Evolutionary conservation across 1,139 yeast species (phyloP).

Genomic region (Candida sanyaensis): DNA sequence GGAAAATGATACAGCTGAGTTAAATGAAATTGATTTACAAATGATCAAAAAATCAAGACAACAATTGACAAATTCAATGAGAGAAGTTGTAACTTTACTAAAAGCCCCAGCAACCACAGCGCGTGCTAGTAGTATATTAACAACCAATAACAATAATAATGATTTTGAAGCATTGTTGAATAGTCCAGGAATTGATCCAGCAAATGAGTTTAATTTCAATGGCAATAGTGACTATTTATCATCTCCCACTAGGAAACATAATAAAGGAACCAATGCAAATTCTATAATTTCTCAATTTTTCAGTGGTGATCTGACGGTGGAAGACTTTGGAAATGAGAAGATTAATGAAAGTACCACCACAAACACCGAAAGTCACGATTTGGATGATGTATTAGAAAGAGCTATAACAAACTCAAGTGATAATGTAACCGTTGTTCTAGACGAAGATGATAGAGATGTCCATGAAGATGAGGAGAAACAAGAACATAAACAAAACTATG

Average conservation of each 20-base stretch:
- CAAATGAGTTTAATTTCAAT: constrained; percentile 9
- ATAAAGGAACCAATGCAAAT: constrained; percentile 1
- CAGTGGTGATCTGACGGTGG: constrained; percentile 5
- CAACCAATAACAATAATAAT: constrained; percentile 16
- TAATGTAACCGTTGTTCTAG: constrained; percentile 26
- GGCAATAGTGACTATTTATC: constrained; percentile 4
- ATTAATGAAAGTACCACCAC: not conserved
- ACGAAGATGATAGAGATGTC: constrained; percentile 17
- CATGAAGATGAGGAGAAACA: not conserved
- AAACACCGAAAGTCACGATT: not conserved
- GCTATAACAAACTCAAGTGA: constrained; percentile 23
- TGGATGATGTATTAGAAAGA: constrained; percentile 11
- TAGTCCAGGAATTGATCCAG: constrained; percentile 5
- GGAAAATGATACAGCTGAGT: not conserved
- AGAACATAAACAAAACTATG: not conserved
- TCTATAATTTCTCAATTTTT: constrained; percentile 14
- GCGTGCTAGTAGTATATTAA: constrained; percentile 25
- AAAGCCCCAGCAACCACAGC: constrained; percentile 32
- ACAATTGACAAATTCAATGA: constrained; percentile 43
- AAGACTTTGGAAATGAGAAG: not conserved
- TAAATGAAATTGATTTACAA: constrained; percentile 45
- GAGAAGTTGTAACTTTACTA: constrained; percentile 41
- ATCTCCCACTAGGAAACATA: constrained; percentile 2
- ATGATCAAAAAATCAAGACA: constrained; percentile 40
- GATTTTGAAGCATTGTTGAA: constrained; percentile 22